phyloP scores from a whole-genome alignment of 345 rosid genomes.

The Linum lewisii region DNA sequence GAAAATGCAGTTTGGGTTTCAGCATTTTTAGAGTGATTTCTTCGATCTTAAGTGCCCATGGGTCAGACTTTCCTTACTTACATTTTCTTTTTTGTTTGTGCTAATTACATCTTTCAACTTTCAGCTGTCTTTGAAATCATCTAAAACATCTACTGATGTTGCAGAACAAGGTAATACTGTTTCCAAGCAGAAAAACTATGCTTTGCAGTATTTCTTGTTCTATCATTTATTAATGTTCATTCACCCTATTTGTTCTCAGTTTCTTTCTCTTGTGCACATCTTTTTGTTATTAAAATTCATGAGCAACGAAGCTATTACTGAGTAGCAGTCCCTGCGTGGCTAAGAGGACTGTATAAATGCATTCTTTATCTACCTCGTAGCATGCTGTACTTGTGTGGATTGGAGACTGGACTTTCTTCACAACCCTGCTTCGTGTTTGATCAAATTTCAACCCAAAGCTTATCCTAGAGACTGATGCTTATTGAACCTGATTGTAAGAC shows the following conservation, averaged over 20 bases:
- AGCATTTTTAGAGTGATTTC: constrained; percentile 8
- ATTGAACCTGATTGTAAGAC: no score
- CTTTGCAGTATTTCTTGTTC: constrained; percentile 42
- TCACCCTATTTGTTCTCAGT: constrained; percentile 13
- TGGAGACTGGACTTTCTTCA: no score
- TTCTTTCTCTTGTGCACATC: constrained; percentile 1
- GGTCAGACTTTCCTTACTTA: constrained; percentile 2
- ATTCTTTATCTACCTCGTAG: no score
- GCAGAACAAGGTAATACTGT: constrained; percentile 91
- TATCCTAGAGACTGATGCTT: background rate
- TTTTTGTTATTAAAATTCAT: background rate
- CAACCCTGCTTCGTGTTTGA: no score
- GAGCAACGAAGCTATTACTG: background rate
- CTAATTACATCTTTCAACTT: constrained; percentile 30
- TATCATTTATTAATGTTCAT: constrained; percentile 33
- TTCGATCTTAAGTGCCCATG: constrained; percentile 1
- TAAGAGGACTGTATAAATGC: no score
- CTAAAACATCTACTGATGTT: constrained; percentile 48
- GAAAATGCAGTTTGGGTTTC: constrained; percentile 12
- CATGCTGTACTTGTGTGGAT: no score
- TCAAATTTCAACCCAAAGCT: no score
- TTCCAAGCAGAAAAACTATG: constrained; percentile 36
- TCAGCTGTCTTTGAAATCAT: constrained; percentile 73
- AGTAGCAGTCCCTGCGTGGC: no score
- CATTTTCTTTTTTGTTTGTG: constrained; percentile 6